Evolutionary conservation across 2,329 filamentous ascomycete genomes (phyloP), one percentile per base, ranked within the genome.

Genomic region (Cladophialophora psammophila): DNA sequence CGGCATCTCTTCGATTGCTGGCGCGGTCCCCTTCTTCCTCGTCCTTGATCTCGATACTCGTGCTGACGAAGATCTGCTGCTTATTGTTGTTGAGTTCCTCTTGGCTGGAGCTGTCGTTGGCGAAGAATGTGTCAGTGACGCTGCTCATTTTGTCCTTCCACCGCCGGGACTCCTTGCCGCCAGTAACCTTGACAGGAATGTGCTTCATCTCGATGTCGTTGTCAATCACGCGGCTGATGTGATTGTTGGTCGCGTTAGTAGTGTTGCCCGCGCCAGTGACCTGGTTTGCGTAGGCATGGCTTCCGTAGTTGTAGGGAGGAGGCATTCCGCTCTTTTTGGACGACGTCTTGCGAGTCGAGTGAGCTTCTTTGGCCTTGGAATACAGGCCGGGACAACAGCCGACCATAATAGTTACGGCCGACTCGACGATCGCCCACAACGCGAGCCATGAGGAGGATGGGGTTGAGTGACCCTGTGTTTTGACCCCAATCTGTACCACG

Each of bases 311-410:
- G 58, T 60, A 60, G 9, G 18, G 18, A 6, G 18, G 42, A 15
- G 42, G n/a, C 32, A 35, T 54, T 18, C 32, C 32, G 32, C 58
- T 60, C 42, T 50, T 52, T 32, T 53, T 60, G 42, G 58, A 60
- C 26, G 31, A 18, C 5, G n/a, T 52, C 45, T 60, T 60, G n/a
- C 58, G 58, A 5, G 58, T 50, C 9, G 42, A 15, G n/a, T 52
- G 45, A 32, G 50, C 58, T 50, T 60, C 58, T 53, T 60, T 60
- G 31, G 58, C 58, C 32, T 52, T 60, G 8, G 58, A 26, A 15
- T 60, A 60, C n/a, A 60, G 34, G 32, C 58, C 58, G n/a, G 58
- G 58, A 31, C 58, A 60, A 20, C 58, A 60, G 32, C 58, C 58
- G 26, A 60, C 45, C 5, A 60, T 53, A 42, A 60, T 34, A 12